A percentile compares a stretch with the other conserved stretches of the same genome.
These are phyloP conservation scores for Mortierella sp. DNA, from an alignment of 371 early-diverging fungal species.

Conservation along the genomic window DNA sequence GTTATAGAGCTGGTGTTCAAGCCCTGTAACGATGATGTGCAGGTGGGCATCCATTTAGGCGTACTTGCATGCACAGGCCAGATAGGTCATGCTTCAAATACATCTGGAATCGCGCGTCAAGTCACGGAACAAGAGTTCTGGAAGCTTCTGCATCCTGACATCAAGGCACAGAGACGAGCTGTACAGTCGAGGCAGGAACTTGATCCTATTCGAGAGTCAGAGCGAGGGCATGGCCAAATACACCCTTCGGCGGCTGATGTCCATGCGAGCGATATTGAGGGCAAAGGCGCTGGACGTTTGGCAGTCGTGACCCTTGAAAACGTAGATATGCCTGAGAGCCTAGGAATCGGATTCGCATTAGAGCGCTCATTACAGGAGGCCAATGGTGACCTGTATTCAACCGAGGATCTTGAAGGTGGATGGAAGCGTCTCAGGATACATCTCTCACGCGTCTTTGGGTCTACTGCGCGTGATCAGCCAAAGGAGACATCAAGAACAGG, in stretches of 20 bases:
- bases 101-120: conserved; percentile 3
- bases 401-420: conserved; percentile 21
- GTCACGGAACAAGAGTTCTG: conserved; percentile 5
- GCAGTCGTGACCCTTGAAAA: conserved; percentile 15
- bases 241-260: too few relatives aligned
- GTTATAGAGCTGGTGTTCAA: conserved; percentile 38
- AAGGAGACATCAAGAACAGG: not conserved
- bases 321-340: not conserved
- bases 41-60: conserved; percentile 37
- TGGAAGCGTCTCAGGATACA: conserved; percentile 33
- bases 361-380: not conserved
- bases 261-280: not conserved
- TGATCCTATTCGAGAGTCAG: too few relatives aligned
- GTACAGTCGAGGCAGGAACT: not conserved
- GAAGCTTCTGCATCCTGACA: conserved; percentile 11
- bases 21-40: conserved; percentile 11
- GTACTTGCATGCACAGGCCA: conserved; percentile 6
- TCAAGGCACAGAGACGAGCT: conserved; percentile 8
- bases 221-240: not conserved
- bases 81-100: too few relatives aligned
- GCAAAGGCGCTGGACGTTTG: not conserved
- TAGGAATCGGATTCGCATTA: conserved; percentile 7
- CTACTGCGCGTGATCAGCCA: too few relatives aligned
- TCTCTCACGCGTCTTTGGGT: conserved; percentile 18
- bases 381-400: conserved; percentile 6